A percentile compares a stretch with the other conserved stretches of the same genome.
Conservation (phyloP, 2,329 filamentous ascomycete genomes). For the Fusarium sp. region DNA sequence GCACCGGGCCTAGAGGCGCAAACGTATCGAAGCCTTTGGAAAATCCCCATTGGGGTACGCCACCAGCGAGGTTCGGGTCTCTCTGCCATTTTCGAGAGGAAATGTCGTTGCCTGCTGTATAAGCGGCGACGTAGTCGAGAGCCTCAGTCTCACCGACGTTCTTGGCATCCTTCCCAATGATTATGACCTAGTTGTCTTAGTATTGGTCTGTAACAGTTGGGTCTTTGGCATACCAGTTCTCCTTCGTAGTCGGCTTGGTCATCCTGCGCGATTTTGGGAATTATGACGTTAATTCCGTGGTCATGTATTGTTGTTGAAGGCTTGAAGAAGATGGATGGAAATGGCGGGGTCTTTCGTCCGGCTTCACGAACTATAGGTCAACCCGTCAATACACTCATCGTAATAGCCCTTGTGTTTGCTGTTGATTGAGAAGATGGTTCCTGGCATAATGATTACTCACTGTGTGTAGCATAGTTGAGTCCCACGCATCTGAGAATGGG, state of each 20-base stretch:
- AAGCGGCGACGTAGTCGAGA: slow-evolving; percentile 63
- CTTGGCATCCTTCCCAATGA: slow-evolving; percentile 63
- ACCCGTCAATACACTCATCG: no score
- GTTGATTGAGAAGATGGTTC: background rate
- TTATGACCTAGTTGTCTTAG: slow-evolving; percentile 42
- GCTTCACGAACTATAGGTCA: slow-evolving; percentile 60
- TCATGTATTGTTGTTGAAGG: slow-evolving; percentile 54
- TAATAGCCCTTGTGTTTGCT: no score
- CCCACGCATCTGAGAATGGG: slow-evolving; percentile 69
- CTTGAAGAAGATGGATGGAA: slow-evolving; percentile 63
- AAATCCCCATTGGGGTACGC: slow-evolving; percentile 68
- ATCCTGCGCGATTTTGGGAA: slow-evolving; percentile 60
- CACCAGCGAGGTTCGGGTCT: slow-evolving; percentile 60
- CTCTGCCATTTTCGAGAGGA: slow-evolving; percentile 64
- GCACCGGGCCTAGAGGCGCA: slow-evolving; percentile 62
- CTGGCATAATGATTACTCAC: slow-evolving; percentile 41
- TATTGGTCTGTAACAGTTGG: no score
- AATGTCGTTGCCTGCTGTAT: slow-evolving; percentile 67
- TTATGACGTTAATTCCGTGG: slow-evolving; percentile 53
- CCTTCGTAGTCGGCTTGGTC: slow-evolving; percentile 62
- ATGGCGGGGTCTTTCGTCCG: slow-evolving; percentile 61
- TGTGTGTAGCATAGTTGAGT: slow-evolving; percentile 70
- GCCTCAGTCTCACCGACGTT: slow-evolving; percentile 59
- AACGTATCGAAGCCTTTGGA: slow-evolving; percentile 68
- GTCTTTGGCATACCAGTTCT: slow-evolving; percentile 47